These are phyloP conservation scores for Trichomonascus vanleenenianus DNA, from an alignment of 805 yeast species.

Conservation along the genomic window DNA sequence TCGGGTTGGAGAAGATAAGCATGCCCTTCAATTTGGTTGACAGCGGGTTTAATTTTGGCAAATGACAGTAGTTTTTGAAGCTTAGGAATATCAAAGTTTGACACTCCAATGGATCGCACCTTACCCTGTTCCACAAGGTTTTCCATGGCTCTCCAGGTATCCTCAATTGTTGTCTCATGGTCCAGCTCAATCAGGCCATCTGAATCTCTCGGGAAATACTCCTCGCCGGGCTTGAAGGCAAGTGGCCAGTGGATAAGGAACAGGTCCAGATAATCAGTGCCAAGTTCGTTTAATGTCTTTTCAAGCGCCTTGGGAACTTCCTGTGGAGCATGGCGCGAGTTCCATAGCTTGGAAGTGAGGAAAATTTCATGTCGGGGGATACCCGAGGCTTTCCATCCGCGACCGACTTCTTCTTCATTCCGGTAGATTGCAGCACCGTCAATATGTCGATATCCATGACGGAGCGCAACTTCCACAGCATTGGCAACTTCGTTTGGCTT, in stretches of 20 bases:
- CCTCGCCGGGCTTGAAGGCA: not conserved
- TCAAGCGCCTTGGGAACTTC: constrained; percentile 43
- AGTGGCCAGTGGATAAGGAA: constrained; percentile 63
- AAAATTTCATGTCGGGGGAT: constrained; percentile 44
- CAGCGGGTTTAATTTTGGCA: constrained; percentile 53
- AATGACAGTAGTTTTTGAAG: constrained; percentile 45
- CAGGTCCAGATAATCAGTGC: constrained; percentile 57
- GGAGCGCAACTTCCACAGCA: constrained; percentile 49
- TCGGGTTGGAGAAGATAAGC: constrained; percentile 62
- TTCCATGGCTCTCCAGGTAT: constrained; percentile 58
- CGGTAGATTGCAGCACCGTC: constrained; percentile 69
- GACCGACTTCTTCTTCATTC: constrained; percentile 61
- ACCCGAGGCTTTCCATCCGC: constrained; percentile 34
- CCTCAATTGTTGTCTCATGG: constrained; percentile 30
- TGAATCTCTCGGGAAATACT: not conserved
- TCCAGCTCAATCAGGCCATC: not conserved
- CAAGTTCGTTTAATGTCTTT: constrained; percentile 42
- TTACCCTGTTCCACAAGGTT: constrained; percentile 37
- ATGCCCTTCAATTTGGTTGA: constrained; percentile 71
- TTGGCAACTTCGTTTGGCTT: constrained; percentile 34
- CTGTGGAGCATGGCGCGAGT: constrained; percentile 36
- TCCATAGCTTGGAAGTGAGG: constrained; percentile 57
- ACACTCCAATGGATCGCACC: constrained; percentile 66
- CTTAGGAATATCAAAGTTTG: constrained; percentile 35
- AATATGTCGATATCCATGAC: constrained; percentile 61